A percentile compares a stretch with the other conserved stretches of the same genome.
Conservation (phyloP, 495 filamentous ascomycete genomes). For the Daldinia childiae region DNA sequence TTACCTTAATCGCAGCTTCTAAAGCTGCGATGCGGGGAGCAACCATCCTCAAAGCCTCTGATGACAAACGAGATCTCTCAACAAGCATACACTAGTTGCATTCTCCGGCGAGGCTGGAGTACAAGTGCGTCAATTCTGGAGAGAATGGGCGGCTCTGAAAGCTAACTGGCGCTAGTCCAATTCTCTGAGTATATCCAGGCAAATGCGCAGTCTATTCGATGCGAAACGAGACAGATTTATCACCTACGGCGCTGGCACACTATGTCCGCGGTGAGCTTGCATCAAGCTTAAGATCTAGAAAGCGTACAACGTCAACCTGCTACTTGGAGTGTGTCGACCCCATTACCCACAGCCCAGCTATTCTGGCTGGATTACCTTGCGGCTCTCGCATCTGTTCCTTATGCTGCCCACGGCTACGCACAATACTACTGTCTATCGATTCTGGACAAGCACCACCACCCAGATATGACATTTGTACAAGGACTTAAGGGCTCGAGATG, state of each 20-base stretch:
- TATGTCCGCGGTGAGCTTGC: conserved; percentile 95
- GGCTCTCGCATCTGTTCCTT: conserved; percentile 84
- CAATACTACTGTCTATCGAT: conserved; percentile 98
- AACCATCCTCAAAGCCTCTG: conserved; percentile 92
- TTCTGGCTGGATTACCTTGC: conserved; percentile 99
- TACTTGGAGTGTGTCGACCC: conserved; percentile 92
- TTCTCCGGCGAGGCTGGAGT: conserved; percentile 93
- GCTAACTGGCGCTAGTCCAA: conserved; percentile 74
- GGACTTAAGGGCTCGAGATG: conserved; percentile 87
- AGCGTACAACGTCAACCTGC: conserved; percentile 93
- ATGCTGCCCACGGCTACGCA: conserved; percentile 97
- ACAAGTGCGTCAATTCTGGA: conserved; percentile 68
- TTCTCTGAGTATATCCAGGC: conserved; percentile 99
- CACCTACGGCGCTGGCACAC: conserved; percentile 84
- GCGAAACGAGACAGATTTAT: conserved; percentile 92
- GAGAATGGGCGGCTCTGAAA: conserved; percentile 1
- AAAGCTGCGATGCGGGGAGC: conserved; percentile 98
- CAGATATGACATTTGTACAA: conserved; percentile 85
- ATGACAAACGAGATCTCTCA: conserved; percentile 95
- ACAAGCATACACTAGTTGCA: conserved; percentile 95
- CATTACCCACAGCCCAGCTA: conserved; percentile 83
- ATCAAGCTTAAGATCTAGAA: conserved; percentile 84
- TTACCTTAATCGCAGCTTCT: conserved; percentile 94
- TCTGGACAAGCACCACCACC: conserved; percentile 97
- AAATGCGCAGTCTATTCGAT: conserved; percentile 97